Base-by-base conservation (phyloP, 371 early-diverging fungal genomes). In the Dichotomocladium elegans region DNA sequence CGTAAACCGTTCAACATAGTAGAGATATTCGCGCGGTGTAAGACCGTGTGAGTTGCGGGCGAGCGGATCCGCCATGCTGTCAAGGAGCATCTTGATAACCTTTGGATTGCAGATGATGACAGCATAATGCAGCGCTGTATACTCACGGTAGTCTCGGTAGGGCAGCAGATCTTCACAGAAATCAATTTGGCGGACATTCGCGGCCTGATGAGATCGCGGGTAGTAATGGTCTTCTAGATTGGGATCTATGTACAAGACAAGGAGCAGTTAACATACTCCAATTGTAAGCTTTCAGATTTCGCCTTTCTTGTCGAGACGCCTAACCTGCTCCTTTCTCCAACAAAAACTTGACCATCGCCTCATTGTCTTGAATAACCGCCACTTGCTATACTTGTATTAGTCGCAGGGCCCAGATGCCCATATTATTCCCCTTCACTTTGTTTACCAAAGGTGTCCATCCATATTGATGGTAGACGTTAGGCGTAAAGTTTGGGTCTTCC, bases 101-200 rank as follows among this genome's bases (percentile, higher is more conserved):
- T 58, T 50, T 5, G 74, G 60, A 27, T 79, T 81, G 11, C 88
- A 85, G 45, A 79, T 80, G 52, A 80, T 74, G 26, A 81, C 81
- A 5, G 88, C 88, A 48, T 85, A 66, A 48, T 84, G 86, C 41
- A 89, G 72, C 0, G 91, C 80, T 0, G 80, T 82, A 29, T 72
- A 77, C 15, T 76, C 70, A 31, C 77, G 56, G 55, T 76, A 76
- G 28, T 76, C 77, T 17, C 77, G 61, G 30, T 72, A 76, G 9
- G 77, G 77, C 28, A 72, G 33, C 4, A 76, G 31, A n/a, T 76
- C 77, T 34, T 65, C 63, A 9, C 70, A 72, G 28, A 76, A 76
- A 35, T 76, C 77, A 0, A 57, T 59, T 37, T 76, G 72, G 7
- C 77, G 62, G 2, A 64, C 55, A 31, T 68, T 65, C 10, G 72